These are phyloP conservation scores for Flaveria trinervia DNA, from an alignment of 129 eudicot genomes.

Conservation along the genomic window DNA sequence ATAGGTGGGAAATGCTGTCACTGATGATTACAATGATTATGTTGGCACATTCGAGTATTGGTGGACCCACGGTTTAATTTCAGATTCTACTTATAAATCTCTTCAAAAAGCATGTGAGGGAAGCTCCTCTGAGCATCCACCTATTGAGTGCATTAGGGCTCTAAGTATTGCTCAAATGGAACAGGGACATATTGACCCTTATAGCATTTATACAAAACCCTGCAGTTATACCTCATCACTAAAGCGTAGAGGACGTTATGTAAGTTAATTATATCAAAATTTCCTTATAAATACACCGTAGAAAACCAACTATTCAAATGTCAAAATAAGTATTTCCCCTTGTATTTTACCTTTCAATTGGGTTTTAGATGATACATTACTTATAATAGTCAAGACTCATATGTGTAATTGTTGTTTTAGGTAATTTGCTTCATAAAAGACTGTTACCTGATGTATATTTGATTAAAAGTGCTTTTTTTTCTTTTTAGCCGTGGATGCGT, in stretches of 20 bases:
- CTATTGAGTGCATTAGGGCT: slow-evolving; percentile 65
- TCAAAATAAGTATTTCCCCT: neutral
- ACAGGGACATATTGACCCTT: slow-evolving; percentile 87
- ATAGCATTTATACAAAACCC: slow-evolving; percentile 82
- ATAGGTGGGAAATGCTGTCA: slow-evolving; percentile 97
- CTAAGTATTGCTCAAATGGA: slow-evolving; percentile 57
- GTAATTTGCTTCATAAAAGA: neutral
- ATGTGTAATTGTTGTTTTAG: neutral
- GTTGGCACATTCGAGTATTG: slow-evolving; percentile 97
- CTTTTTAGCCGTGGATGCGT: slow-evolving; percentile 81
- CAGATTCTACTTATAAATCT: slow-evolving; percentile 81
- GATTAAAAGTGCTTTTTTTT: neutral
- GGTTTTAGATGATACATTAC: neutral
- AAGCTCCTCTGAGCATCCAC: slow-evolving; percentile 79
- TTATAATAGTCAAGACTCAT: neutral
- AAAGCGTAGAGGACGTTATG: slow-evolving; percentile 81
- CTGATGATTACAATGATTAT: slow-evolving; percentile 91
- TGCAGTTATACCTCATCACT: slow-evolving; percentile 61
- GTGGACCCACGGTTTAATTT: slow-evolving; percentile 97
- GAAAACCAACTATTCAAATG: neutral
- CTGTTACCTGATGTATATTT: neutral
- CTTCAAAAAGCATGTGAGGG: slow-evolving; percentile 60
- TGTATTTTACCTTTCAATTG: neutral
- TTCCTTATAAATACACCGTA: neutral
- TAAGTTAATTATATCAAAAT: slow-evolving; percentile 43